Evolutionary conservation across 2,329 filamentous ascomycete genomes (phyloP), one percentile per base, ranked within the genome.

Genomic region (Gliomastix tumulicola): DNA sequence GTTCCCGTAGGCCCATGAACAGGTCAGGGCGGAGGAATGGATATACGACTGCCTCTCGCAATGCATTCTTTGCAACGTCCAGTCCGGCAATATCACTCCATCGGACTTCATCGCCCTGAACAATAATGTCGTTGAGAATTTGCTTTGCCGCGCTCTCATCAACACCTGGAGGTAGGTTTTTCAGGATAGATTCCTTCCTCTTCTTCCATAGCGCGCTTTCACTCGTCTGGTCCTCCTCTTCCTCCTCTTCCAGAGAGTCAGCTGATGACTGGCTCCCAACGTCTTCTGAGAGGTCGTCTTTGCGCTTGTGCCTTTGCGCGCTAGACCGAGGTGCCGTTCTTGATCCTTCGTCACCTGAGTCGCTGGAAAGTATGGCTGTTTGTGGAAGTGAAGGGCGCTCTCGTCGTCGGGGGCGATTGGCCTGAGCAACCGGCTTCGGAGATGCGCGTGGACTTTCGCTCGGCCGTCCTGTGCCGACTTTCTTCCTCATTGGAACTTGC

Each of bases 1-100:
- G 92, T 54, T 98, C 92, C 27, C 92, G 83, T 10, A 98, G 71
- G 0, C 92, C 92, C 76, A 90, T 92, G 63, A 98, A 98, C 3
- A 98, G 66, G 59, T 98, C 92, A 2, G 92, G 92, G 2, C 92
- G 83, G 10, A 98, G 66, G 55, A 98, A 97, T 1, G 92, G 92
- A 51, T 98, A 98, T 3, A 98, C 90, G 2, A 98, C 92, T 1
- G 88, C 88, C 60, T 98, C 92, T 52, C 94, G 90, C 34, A 98
- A 65, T 0, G 92, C 89, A 38, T 80, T 86, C 55, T 98, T 98
- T 22, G 92, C 92, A 36, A 84, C 74, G 34, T 95, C 86, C 5
- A 98, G 66, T 1, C 92, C 92, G 1, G 92, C 89, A 39, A 98
- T 84, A 54, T 98, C 92, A 33, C 79, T 76, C 92, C 92, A 98